Conservation (phyloP, 441 rosid genomes). For the Euphorbia corollata region DNA sequence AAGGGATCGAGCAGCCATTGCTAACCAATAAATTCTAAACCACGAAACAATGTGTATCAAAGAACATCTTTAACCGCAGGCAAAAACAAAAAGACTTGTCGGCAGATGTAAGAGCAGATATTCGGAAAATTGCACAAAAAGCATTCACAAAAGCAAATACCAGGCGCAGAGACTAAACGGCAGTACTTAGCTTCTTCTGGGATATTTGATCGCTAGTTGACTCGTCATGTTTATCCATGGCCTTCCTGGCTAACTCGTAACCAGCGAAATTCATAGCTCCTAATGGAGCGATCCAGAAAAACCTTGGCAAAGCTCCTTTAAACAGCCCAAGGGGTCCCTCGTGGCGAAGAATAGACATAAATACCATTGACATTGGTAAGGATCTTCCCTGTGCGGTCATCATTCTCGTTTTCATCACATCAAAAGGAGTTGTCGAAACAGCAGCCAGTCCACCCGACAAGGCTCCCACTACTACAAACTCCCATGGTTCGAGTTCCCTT, state of each 20-base stretch:
- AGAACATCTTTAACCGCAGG: background rate
- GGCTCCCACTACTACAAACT: conserved; percentile 80
- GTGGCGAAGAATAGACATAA: conserved; percentile 55
- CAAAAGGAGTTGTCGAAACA: conserved; percentile 82
- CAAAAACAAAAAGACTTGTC: conserved; percentile 28
- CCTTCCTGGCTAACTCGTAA: conserved; percentile 81
- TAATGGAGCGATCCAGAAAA: conserved; percentile 96
- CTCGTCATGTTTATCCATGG: conserved; percentile 67
- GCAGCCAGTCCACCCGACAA: conserved; percentile 91
- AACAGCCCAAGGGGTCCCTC: conserved; percentile 93
- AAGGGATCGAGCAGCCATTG: conserved; percentile 12
- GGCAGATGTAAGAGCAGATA: conserved; percentile 25
- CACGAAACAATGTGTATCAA: background rate
- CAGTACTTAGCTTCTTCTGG: conserved; percentile 32
- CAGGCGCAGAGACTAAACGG: conserved; percentile 22
- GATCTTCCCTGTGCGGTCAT: conserved; percentile 86
- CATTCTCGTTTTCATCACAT: conserved; percentile 96
- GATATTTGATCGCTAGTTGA: conserved; percentile 23
- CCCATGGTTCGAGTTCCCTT: conserved; percentile 94
- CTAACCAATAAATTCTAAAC: conserved; percentile 3
- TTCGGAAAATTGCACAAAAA: conserved; percentile 19
- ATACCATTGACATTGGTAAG: conserved; percentile 68
- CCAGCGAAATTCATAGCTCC: conserved; percentile 99
- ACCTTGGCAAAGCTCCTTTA: conserved; percentile 89
- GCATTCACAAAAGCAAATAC: conserved; percentile 20